Evolutionary conservation across 139 green algal genomes (phyloP), one percentile per base, ranked within the genome.

Genomic region (Closterium sp.): DNA sequence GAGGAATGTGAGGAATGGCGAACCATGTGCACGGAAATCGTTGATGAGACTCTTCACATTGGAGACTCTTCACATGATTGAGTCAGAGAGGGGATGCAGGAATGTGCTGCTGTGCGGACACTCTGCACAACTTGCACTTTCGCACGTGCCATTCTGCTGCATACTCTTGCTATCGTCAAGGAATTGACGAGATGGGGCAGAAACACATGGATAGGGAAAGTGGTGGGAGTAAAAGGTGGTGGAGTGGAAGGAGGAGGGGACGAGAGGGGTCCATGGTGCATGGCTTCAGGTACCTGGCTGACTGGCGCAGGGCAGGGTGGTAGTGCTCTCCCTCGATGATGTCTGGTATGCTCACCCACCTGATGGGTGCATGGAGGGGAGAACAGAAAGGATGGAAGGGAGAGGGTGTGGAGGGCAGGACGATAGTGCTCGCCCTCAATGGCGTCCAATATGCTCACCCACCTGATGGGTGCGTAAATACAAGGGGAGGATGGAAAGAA

Each of bases 321-420:
- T 55, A 89, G 85, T 89, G n/a, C 30, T 86, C 85, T 30, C 85
- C 85, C 0, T 34, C 8, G 21, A 69, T 89, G n/a, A 89, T 89
- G 30, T 89, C 85, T 23, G 32, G 16, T 55, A 89, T 38, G 32
- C 85, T 89, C 30, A 89, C 32, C 85, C 85, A 89, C 85, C 85
- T 89, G 34, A 12, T 55, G 25, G 19, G 25, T 34, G 12, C 6
- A 12, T 64, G 32, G 85, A 2, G 21, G n/a, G 30, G 34, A n/a
- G 10, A 66, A 55, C 30, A 55, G 8, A 19, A 23, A 28, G 25
- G n/a, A 86, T 86, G 34, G 9, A 36, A 69, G 30, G 9, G n/a
- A 43, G 33, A 28, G 30, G 34, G 30, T 23, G n/a, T 23, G 85
- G 8, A 30, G 6, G 25, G 33, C 23, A 30, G 16, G 30, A 33